Percentiles rank a stretch among this genome's conserved stretches.
These are phyloP conservation scores for Trichophyton equinum DNA, from an alignment of 2,329 filamentous ascomycete genomes.

Conservation along the genomic window DNA sequence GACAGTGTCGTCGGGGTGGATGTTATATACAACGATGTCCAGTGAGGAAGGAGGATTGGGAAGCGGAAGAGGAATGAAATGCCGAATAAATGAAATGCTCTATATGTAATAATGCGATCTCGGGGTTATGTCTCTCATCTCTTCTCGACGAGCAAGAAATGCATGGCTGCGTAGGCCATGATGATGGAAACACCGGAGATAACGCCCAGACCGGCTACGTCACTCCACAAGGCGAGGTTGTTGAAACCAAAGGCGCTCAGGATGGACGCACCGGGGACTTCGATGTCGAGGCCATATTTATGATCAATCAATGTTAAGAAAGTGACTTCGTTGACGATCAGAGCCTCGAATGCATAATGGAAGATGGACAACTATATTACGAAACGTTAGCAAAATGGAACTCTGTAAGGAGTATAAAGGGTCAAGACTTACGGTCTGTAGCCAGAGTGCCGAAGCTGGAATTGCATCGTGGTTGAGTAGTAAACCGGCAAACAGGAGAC, in stretches of 20 bases:
- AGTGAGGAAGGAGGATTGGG: background rate
- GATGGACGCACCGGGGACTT: slow-evolving; percentile 87
- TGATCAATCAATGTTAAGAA: slow-evolving; percentile 81
- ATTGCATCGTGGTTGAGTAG: slow-evolving; percentile 92
- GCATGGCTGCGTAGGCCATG: slow-evolving; percentile 84
- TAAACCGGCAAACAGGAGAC: slow-evolving; percentile 82
- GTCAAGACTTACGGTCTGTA: slow-evolving; percentile 55
- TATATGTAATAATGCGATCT: background rate
- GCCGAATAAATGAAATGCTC: background rate
- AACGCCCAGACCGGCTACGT: slow-evolving; percentile 67
- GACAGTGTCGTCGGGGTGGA: background rate
- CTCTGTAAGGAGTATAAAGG: background rate
- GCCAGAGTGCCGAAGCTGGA: slow-evolving; percentile 70
- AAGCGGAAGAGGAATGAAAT: background rate
- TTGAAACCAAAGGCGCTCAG: slow-evolving; percentile 91
- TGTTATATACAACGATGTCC: slow-evolving; percentile 1
- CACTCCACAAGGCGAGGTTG: slow-evolving; percentile 71
- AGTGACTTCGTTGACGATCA: slow-evolving; percentile 94
- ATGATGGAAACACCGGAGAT: slow-evolving; percentile 76
- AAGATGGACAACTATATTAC: slow-evolving; percentile 67
- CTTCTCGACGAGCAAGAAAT: slow-evolving; percentile 82
- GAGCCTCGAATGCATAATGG: slow-evolving; percentile 90
- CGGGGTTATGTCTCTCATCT: slow-evolving; percentile 35
- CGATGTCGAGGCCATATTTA: slow-evolving; percentile 93
- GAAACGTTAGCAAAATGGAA: slow-evolving; percentile 17